phyloP scores from a whole-genome alignment of 2,329 filamentous ascomycete genomes.

The Fragosphaeria purpurea region DNA sequence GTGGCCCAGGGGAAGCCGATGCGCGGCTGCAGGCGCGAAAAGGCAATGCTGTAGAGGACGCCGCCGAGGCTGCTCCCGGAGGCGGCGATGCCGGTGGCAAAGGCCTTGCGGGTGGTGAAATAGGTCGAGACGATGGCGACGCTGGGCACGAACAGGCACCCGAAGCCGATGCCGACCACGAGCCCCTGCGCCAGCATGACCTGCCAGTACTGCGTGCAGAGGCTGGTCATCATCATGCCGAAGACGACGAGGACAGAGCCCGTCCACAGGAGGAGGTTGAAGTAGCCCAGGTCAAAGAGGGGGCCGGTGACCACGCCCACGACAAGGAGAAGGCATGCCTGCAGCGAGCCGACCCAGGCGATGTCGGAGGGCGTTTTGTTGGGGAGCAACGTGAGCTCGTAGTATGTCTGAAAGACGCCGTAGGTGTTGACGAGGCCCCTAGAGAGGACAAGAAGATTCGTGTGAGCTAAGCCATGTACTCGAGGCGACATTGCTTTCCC shows the following conservation, averaged over 20 bases:
- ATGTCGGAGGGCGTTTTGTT: slow-evolving; percentile 22
- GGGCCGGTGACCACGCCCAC: slow-evolving; percentile 33
- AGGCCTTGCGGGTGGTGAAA: slow-evolving; percentile 7
- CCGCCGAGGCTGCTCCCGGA: slow-evolving; percentile 21
- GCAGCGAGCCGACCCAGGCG: slow-evolving; percentile 37
- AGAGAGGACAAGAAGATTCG: slow-evolving; percentile 10
- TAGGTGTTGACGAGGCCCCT: slow-evolving; percentile 30
- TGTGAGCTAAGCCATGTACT: neutral
- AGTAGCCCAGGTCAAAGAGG: slow-evolving; percentile 36
- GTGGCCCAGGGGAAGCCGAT: slow-evolving; percentile 17
- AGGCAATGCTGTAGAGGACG: slow-evolving; percentile 12
- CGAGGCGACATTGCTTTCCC: no score
- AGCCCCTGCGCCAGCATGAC: slow-evolving; percentile 31
- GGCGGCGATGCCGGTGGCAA: slow-evolving; percentile 5
- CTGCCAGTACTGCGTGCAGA: slow-evolving; percentile 30
- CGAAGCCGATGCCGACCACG: slow-evolving; percentile 32
- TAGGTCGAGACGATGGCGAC: slow-evolving; percentile 27
- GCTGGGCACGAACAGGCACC: slow-evolving; percentile 27
- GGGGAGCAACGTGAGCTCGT: slow-evolving; percentile 26
- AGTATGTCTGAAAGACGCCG: slow-evolving; percentile 47
- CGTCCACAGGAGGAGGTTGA: slow-evolving; percentile 27
- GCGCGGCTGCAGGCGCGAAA: slow-evolving; percentile 19
- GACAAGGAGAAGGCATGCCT: slow-evolving; percentile 34
- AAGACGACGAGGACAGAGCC: slow-evolving; percentile 34
- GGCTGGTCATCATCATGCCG: slow-evolving; percentile 34